Percentiles rank a stretch among this genome's conserved stretches.
phyloP scores from a whole-genome alignment of 106 monocot species.

The Phalaenopsis aphrodite region DNA sequence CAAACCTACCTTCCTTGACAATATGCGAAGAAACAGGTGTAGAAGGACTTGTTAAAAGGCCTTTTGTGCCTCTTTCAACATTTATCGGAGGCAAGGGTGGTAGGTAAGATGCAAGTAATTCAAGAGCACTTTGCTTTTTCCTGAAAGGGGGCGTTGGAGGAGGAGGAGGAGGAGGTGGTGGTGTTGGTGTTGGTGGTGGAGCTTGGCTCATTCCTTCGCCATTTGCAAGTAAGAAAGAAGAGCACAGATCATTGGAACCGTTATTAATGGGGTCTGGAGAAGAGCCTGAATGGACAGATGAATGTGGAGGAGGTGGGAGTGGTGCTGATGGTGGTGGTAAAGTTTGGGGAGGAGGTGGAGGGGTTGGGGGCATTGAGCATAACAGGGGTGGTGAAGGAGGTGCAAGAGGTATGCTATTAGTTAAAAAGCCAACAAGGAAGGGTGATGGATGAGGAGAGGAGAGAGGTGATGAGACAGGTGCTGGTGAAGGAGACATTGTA shows the following conservation, averaged over 20 bases:
- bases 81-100: slow-evolving; percentile 3
- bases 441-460: not conserved
- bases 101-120: slow-evolving; percentile 8
- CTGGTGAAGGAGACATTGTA: not conserved
- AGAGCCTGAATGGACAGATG: not conserved
- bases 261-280: not conserved
- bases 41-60: not conserved
- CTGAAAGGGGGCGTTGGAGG: slow-evolving; percentile 20
- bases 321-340: slow-evolving; percentile 14
- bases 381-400: not conserved
- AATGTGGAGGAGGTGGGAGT: not conserved
- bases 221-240: not conserved
- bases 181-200: slow-evolving; percentile 7
- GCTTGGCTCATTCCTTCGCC: not conserved
- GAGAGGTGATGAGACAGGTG: slow-evolving; percentile 4
- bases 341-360: slow-evolving; percentile 4
- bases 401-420: not conserved
- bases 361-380: not conserved
- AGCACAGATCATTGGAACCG: not conserved
- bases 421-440: not conserved
- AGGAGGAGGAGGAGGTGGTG: slow-evolving; percentile 18
- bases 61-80: not conserved
- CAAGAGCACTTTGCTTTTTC: slow-evolving; percentile 6
- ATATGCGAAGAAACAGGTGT: not conserved
- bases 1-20: not conserved